Percentiles rank a stretch among this genome's conserved stretches.
These are phyloP conservation scores for Schwanniomyces occidentalis DNA, from an alignment of 805 yeast species.

Conservation along the genomic window DNA sequence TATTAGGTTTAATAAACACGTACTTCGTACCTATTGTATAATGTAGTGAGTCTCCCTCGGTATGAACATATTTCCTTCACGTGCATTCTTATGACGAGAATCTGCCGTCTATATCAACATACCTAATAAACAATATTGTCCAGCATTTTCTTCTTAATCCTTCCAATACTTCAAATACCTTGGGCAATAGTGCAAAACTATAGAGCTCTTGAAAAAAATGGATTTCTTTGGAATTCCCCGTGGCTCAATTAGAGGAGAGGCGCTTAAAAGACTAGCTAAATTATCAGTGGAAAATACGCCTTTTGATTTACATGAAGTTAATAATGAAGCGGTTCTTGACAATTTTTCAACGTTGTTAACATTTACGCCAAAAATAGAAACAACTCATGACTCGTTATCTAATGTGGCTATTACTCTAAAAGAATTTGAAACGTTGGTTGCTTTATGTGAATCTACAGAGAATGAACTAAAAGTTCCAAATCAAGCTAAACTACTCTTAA, in stretches of 20 bases:
- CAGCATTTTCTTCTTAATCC: not conserved
- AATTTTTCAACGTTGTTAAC: conserved; percentile 22
- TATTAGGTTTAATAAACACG: conserved; percentile 7
- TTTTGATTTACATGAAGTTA: not conserved
- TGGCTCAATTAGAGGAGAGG: conserved; percentile 40
- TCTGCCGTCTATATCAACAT: too few relatives aligned
- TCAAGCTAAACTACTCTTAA: conserved; percentile 45
- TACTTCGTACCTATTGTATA: not conserved
- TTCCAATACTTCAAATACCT: not conserved
- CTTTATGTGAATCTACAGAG: conserved; percentile 48
- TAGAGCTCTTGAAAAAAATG: conserved; percentile 23
- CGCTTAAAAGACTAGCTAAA: conserved; percentile 37
- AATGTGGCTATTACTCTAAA: conserved; percentile 47
- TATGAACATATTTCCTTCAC: not conserved
- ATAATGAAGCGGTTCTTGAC: conserved; percentile 8
- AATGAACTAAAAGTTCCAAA: conserved; percentile 26
- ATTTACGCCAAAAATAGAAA: conserved; percentile 6
- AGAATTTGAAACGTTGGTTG: conserved; percentile 57
- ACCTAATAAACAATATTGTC: too few relatives aligned
- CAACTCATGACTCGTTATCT: conserved; percentile 13
- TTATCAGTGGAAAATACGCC: conserved; percentile 28
- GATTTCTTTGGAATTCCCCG: conserved; percentile 39
- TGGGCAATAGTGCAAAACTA: too few relatives aligned
- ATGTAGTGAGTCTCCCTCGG: not conserved
- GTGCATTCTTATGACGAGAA: not conserved